Conservation (phyloP, 805 yeast genomes). For the Nakazawaea siamensis region DNA sequence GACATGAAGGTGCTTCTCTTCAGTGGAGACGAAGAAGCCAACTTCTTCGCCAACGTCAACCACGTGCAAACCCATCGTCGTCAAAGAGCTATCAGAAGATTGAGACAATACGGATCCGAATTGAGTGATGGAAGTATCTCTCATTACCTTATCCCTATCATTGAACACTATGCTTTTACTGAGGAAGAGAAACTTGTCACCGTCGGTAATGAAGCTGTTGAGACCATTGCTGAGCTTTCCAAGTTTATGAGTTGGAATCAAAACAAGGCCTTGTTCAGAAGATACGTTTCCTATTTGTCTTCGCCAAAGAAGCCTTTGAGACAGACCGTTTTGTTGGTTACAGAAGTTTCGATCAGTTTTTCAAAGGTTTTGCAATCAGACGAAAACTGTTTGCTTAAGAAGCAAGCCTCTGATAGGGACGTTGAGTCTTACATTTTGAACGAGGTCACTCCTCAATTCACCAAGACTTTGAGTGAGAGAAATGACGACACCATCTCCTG, state of each 20-base stretch:
- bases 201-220: constrained; percentile 57
- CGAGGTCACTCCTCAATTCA: constrained; percentile 55
- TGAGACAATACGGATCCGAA: constrained; percentile 38
- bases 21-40: constrained; percentile 73
- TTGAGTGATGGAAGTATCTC: constrained; percentile 55
- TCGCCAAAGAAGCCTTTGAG: constrained; percentile 38
- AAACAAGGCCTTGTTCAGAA: constrained; percentile 61
- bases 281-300: constrained; percentile 48
- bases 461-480: constrained; percentile 49
- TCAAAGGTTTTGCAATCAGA: constrained; percentile 5
- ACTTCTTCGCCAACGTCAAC: constrained; percentile 56
- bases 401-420: constrained; percentile 20
- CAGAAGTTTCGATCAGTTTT: constrained; percentile 38
- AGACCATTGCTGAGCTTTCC: constrained; percentile 51
- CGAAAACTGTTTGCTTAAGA: not conserved
- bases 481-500: constrained; percentile 72
- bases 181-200: constrained; percentile 51
- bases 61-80: constrained; percentile 86
- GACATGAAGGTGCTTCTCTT: constrained; percentile 60
- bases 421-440: constrained; percentile 40
- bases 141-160: constrained; percentile 75
- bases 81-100: constrained; percentile 68
- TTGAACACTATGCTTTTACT: constrained; percentile 69
- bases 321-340: constrained; percentile 46
- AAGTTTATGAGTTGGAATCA: constrained; percentile 68